These are phyloP conservation scores for Fusarium circinatum DNA, from an alignment of 2,329 filamentous ascomycete genomes.

Conservation along the genomic window DNA sequence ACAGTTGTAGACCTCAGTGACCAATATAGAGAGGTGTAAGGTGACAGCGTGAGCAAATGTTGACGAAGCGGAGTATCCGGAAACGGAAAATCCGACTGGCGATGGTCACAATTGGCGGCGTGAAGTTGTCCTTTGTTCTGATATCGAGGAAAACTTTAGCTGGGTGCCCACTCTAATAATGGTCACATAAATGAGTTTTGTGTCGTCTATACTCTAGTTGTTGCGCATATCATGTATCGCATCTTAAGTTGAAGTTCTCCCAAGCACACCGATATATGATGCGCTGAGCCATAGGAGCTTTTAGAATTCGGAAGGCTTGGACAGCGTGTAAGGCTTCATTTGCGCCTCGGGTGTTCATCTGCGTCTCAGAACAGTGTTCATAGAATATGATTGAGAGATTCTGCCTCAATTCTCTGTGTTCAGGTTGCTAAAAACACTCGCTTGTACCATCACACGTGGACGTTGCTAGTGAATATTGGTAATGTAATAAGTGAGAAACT, in stretches of 20 bases:
- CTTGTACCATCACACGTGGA: background rate
- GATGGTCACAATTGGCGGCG: background rate
- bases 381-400: background rate
- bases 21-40: background rate
- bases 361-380: background rate
- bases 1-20: too few relatives aligned
- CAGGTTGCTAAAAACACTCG: background rate
- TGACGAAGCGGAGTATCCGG: slow-evolving; percentile 13
- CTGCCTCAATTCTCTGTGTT: background rate
- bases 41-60: background rate
- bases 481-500: background rate
- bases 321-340: background rate
- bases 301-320: background rate
- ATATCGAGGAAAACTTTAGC: background rate
- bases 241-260: background rate
- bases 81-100: slow-evolving; percentile 16
- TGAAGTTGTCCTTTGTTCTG: background rate
- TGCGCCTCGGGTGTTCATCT: too few relatives aligned
- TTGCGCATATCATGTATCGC: too few relatives aligned
- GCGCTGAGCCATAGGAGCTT: background rate
- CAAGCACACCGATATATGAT: background rate
- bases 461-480: background rate
- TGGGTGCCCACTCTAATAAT: too few relatives aligned
- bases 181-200: background rate
- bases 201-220: background rate